Evolutionary conservation across 805 yeast species (phyloP).

Genomic region (Middelhovenomyces tepae): DNA sequence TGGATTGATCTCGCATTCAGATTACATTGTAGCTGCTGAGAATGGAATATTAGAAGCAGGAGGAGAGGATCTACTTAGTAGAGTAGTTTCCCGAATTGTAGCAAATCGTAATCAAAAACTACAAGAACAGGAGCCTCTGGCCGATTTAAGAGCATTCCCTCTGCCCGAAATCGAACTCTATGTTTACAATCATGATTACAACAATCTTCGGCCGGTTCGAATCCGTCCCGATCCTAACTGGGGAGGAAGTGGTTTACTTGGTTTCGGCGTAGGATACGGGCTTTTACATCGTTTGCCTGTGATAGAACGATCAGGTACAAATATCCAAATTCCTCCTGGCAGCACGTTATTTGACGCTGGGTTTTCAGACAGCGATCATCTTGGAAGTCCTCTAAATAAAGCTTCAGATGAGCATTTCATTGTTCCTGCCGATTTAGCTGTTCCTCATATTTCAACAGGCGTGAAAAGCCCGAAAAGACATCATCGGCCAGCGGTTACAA

Average conservation of each 20-base stretch:
- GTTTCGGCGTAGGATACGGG: slow-evolving; percentile 95
- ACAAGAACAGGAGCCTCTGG: slow-evolving; percentile 20
- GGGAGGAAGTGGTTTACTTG: slow-evolving; percentile 81
- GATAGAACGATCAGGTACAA: slow-evolving; percentile 32
- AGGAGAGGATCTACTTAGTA: slow-evolving; percentile 71
- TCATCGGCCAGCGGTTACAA: no score
- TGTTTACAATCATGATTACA: slow-evolving; percentile 84
- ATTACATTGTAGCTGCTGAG: slow-evolving; percentile 79
- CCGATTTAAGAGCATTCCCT: slow-evolving; percentile 1
- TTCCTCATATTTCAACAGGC: slow-evolving; percentile 2
- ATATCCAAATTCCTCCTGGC: slow-evolving; percentile 25
- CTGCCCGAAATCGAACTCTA: slow-evolving; percentile 43
- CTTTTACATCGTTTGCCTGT: slow-evolving; percentile 78
- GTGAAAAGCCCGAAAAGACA: no score
- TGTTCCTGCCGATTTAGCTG: slow-evolving; percentile 15
- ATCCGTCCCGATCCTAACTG: slow-evolving; percentile 64
- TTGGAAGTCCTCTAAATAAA: slow-evolving; percentile 5
- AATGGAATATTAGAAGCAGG: slow-evolving; percentile 81
- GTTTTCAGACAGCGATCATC: slow-evolving; percentile 1
- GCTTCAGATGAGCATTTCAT: no score
- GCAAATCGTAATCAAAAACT: slow-evolving; percentile 36
- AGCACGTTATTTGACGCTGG: slow-evolving; percentile 33
- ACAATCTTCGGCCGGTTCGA: slow-evolving; percentile 76
- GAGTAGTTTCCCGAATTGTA: slow-evolving; percentile 40
- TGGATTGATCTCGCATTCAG: slow-evolving; percentile 76